Percentiles rank a stretch among this genome's conserved stretches.
Evolutionary conservation across 2,329 filamentous ascomycete genomes (phyloP).

Genomic region (Thielaviopsis musarum): DNA sequence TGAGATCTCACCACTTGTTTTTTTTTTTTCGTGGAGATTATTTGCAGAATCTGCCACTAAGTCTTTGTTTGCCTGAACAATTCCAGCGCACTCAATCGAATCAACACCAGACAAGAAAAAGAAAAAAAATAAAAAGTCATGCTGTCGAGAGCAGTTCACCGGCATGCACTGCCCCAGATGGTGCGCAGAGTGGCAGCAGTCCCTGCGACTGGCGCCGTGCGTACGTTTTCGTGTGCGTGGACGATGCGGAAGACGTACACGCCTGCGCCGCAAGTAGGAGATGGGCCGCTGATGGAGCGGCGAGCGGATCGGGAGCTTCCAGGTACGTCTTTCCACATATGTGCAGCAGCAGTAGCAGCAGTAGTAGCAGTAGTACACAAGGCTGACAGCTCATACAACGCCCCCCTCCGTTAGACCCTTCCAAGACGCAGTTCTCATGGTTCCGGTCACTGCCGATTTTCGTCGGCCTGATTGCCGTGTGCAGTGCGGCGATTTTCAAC

Average conservation of each 20-base stretch:
- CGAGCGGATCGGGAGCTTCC: conserved; percentile 50
- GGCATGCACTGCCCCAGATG: not conserved
- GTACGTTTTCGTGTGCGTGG: not conserved
- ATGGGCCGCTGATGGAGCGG: conserved; percentile 48
- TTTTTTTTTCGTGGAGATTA: no score
- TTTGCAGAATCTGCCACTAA: no score
- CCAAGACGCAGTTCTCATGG: conserved; percentile 40
- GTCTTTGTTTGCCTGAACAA: not conserved
- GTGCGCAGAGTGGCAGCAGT: not conserved
- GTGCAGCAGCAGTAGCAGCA: not conserved
- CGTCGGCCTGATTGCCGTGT: conserved; percentile 49
- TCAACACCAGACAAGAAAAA: not conserved
- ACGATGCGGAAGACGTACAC: conserved; percentile 31
- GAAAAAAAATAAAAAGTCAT: not conserved
- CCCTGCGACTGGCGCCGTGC: not conserved
- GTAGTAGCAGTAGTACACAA: not conserved
- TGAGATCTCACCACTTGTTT: no score
- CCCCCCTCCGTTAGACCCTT: conserved; percentile 20
- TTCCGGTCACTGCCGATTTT: conserved; percentile 66
- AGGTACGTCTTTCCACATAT: conserved; percentile 27
- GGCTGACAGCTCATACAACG: conserved; percentile 4
- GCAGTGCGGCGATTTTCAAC: conserved; percentile 87
- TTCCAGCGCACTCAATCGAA: not conserved
- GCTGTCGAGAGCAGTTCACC: conserved; percentile 10
- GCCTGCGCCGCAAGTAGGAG: conserved; percentile 39